Conservation (phyloP, 768 basidiomycete species). For the Collybia sp. region DNA sequence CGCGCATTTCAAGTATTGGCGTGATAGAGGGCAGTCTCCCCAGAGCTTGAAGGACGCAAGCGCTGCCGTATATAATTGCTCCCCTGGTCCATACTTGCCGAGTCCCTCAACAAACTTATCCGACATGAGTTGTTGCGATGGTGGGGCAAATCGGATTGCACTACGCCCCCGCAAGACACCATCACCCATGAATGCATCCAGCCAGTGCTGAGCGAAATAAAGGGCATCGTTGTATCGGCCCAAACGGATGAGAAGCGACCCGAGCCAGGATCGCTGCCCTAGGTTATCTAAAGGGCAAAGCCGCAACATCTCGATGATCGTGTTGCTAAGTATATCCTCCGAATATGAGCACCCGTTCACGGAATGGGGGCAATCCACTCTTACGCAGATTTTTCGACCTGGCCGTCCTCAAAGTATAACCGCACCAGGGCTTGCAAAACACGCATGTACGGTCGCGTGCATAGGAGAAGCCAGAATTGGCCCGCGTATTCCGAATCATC, state of each 20-base stretch:
- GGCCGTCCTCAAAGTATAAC: constrained; percentile 24
- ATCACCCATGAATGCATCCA: constrained; percentile 6
- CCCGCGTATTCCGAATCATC: constrained; percentile 28
- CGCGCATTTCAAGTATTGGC: not conserved
- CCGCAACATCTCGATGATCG: constrained; percentile 35
- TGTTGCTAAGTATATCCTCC: constrained; percentile 17
- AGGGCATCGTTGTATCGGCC: constrained; percentile 32
- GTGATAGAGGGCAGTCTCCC: not conserved
- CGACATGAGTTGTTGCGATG: constrained; percentile 14
- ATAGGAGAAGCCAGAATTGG: constrained; percentile 29
- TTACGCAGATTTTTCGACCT: constrained; percentile 29
- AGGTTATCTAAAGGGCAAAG: constrained; percentile 39
- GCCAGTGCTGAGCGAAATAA: constrained; percentile 31
- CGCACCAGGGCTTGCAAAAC: constrained; percentile 32
- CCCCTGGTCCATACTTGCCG: constrained; percentile 5
- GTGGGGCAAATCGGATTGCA: constrained; percentile 21
- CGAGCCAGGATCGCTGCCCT: constrained; percentile 30
- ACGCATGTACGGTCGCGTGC: constrained; percentile 43
- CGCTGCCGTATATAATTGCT: constrained; percentile 32
- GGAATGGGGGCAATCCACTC: constrained; percentile 8
- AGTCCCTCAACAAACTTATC: constrained; percentile 8
- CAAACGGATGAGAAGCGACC: constrained; percentile 28
- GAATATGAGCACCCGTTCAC: not conserved
- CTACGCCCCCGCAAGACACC: constrained; percentile 12
- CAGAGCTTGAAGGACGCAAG: not conserved